A percentile compares a stretch with the other conserved stretches of the same genome.
Conservation (phyloP, 108 stramenopile species). For the Pseudonitzschia multistriata region DNA sequence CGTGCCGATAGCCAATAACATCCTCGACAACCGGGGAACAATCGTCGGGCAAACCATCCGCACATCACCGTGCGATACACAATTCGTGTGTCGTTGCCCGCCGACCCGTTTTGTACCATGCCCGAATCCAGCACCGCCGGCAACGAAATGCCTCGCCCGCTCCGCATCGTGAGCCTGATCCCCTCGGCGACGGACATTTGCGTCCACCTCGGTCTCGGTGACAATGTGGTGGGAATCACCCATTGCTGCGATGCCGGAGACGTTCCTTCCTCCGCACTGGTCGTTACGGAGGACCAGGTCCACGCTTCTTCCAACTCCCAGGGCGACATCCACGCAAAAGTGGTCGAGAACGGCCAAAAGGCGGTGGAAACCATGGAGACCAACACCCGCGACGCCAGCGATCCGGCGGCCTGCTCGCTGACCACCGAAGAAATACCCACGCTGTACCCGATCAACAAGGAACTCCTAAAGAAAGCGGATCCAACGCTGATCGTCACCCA, state of each 20-base stretch:
- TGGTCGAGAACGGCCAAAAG: background rate
- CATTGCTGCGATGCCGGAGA: slow-evolving; percentile 53
- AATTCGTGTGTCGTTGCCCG: no score
- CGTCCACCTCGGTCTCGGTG: slow-evolving; percentile 50
- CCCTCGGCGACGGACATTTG: slow-evolving; percentile 74
- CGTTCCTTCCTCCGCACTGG: background rate
- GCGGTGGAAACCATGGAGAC: background rate
- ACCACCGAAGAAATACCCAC: slow-evolving; percentile 25
- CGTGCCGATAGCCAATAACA: no score
- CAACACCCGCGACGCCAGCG: background rate
- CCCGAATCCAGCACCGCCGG: no score
- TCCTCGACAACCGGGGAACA: no score
- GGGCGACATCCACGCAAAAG: slow-evolving; percentile 33
- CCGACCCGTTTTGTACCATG: no score
- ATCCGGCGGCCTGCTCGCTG: slow-evolving; percentile 8
- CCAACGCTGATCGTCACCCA: slow-evolving; percentile 82
- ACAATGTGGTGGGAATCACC: slow-evolving; percentile 57
- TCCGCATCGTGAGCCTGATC: slow-evolving; percentile 63
- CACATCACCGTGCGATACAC: no score
- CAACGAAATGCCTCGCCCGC: slow-evolving; percentile 6
- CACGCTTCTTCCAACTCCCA: slow-evolving; percentile 19
- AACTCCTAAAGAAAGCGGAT: slow-evolving; percentile 32
- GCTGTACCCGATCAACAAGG: slow-evolving; percentile 61
- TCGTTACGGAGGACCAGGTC: background rate
- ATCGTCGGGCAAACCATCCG: no score